Evolutionary conservation across 2,329 filamentous ascomycete species (phyloP), one percentile per base, ranked within the genome.

Genomic region (Cercospora sp.): DNA sequence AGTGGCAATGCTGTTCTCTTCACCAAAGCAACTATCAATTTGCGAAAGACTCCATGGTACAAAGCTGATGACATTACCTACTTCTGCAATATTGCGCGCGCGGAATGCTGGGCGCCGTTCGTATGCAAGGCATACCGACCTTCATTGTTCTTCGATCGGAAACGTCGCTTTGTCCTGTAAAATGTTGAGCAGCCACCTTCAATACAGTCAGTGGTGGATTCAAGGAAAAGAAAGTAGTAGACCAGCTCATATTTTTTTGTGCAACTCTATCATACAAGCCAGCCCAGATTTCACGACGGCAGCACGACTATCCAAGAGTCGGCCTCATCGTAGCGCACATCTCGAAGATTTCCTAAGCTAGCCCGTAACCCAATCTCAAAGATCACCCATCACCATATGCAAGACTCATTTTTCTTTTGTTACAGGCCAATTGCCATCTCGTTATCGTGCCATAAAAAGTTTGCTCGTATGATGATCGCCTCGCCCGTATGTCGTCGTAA

Each of bases 361-460:
- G 37, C 55, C 64, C 64, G 30, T 49, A 34, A 43, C 40, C 32
- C 40, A 61, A 34, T 37, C 34, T 43, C 37, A 43, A 43, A 58
- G 34, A 45, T 43, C 51, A 26, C 51, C 62, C 61, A 26, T 45
- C 60, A 61, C 61, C 43, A 57, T 68, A 68, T 68, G 66, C 66
- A 68, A 68, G 59, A 59, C 60, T 40, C 32, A 60, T 57, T 61
- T 64, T 60, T 67, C 57, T 65, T 68, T 68, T 61, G 51, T 65
- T 68, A 68, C 66, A 68, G 59, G 66, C 58, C 63, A 59, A 68
- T 45, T 65, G 61, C 60, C 66, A 60, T 68, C 62, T 65, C 66
- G 66, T 67, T 68, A 65, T 65, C 66, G 66, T 68, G 61, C 66
- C 66, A 61, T 67, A 62, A 59, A 62, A 59, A 67, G 32, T 58